These are phyloP conservation scores for Picocystis salinarum DNA, from an alignment of 139 green algal species.

Conservation along the genomic window DNA sequence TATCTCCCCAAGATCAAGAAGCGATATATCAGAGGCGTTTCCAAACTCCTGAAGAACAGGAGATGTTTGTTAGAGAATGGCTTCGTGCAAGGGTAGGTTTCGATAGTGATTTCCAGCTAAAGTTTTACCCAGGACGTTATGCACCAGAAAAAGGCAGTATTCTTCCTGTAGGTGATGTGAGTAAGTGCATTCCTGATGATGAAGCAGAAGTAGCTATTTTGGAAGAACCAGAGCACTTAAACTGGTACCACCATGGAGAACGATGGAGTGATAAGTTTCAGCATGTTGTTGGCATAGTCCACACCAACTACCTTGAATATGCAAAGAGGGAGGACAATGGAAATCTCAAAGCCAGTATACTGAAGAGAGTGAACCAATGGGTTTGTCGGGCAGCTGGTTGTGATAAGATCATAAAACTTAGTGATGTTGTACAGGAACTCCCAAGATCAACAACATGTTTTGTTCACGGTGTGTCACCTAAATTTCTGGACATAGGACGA, in stretches of 20 bases:
- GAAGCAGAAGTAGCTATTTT: slow-evolving; percentile 91
- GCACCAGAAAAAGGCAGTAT: slow-evolving; percentile 74
- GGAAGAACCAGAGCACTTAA: slow-evolving; percentile 98
- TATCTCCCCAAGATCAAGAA: slow-evolving; percentile 68
- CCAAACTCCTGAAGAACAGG: slow-evolving; percentile 63
- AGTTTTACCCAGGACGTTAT: slow-evolving; percentile 59
- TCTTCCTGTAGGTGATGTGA: slow-evolving; percentile 91
- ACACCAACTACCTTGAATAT: slow-evolving; percentile 99
- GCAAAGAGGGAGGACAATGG: slow-evolving; percentile 53
- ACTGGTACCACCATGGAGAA: slow-evolving; percentile 92
- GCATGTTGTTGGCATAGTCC: slow-evolving; percentile 91
- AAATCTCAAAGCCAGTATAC: slow-evolving; percentile 37
- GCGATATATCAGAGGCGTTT: slow-evolving; percentile 79
- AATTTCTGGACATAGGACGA: slow-evolving; percentile 69
- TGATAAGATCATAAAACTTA: slow-evolving; percentile 68
- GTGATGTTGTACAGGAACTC: slow-evolving; percentile 83
- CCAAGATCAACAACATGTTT: slow-evolving; percentile 70
- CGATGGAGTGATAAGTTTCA: slow-evolving; percentile 96
- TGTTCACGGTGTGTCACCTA: slow-evolving; percentile 80
- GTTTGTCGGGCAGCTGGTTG: slow-evolving; percentile 1
- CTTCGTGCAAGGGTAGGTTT: slow-evolving; percentile 69
- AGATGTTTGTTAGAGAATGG: slow-evolving; percentile 76
- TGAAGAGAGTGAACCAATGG: slow-evolving; percentile 52
- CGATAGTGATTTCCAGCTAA: slow-evolving; percentile 49
- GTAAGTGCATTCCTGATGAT: slow-evolving; percentile 68